Percentiles rank a stretch among this genome's conserved stretches.
Evolutionary conservation across 768 basidiomycete species (phyloP).

Genomic region (Tylopilus subfusipes): DNA sequence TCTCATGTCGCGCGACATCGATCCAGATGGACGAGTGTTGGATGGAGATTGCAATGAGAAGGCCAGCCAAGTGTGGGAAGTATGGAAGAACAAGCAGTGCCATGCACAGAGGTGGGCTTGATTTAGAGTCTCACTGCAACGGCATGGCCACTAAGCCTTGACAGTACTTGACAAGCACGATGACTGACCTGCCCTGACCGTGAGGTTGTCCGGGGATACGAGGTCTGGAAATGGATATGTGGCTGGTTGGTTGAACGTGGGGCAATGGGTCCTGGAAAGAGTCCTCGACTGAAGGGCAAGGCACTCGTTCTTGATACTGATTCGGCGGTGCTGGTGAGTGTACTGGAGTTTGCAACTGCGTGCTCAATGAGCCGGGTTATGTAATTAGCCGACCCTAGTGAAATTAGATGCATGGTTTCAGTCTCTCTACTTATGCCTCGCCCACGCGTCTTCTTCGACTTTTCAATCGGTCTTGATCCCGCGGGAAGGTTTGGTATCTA

Average conservation of each 20-base stretch:
- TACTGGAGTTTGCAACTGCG: not conserved
- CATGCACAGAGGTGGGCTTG: conserved; percentile 4
- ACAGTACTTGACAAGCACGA: not conserved
- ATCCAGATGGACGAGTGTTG: not conserved
- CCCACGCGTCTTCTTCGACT: conserved; percentile 68
- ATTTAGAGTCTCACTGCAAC: conserved; percentile 2
- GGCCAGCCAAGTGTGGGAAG: conserved; percentile 22
- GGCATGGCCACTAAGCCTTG: conserved; percentile 4
- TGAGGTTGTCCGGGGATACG: not conserved
- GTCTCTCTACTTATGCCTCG: conserved; percentile 38
- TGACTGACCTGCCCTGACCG: conserved; percentile 3
- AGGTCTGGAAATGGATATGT: not conserved
- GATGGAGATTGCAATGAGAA: conserved; percentile 11
- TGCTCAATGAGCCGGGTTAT: conserved; percentile 4
- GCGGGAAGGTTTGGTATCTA: conserved; percentile 49
- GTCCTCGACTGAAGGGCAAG: not conserved
- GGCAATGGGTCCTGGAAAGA: not conserved
- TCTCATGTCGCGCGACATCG: conserved; percentile 44
- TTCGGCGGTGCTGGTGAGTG: not conserved
- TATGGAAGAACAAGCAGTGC: conserved; percentile 13
- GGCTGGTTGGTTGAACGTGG: not conserved
- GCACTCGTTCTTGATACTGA: not conserved
- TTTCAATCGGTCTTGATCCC: conserved; percentile 47
- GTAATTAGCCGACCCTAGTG: conserved; percentile 2
- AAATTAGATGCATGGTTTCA: too few species aligned